Conservation (phyloP, 805 yeast genomes). For the Scheffersomyces lignosus region DNA sequence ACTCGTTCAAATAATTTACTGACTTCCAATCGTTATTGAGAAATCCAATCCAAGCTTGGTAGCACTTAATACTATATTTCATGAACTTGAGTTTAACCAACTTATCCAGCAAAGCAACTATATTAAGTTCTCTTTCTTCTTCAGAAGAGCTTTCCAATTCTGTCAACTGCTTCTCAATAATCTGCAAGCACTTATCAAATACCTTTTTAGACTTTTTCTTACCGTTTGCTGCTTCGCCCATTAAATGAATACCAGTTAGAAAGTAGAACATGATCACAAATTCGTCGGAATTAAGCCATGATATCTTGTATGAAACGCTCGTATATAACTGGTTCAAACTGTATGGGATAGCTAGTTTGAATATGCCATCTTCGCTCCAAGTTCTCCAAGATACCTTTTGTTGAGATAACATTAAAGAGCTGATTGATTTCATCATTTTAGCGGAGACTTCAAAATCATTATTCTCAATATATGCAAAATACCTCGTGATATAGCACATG, state of each 20-base stretch:
- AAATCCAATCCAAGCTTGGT: constrained; percentile 38
- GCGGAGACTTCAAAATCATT: constrained; percentile 9
- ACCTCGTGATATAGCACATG: constrained; percentile 12
- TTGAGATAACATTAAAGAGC: constrained; percentile 14
- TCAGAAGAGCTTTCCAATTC: constrained; percentile 7
- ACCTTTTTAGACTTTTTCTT: constrained; percentile 34
- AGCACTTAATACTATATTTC: constrained; percentile 28
- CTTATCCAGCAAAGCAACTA: constrained; percentile 20
- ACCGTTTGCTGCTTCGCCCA: constrained; percentile 35
- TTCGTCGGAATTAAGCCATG: constrained; percentile 46
- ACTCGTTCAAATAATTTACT: constrained; percentile 25
- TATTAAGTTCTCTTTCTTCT: constrained; percentile 12
- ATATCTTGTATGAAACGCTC: constrained; percentile 22
- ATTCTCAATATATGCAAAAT: constrained; percentile 12
- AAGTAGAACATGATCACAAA: constrained; percentile 42
- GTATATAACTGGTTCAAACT: neutral
- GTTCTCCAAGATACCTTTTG: constrained; percentile 15
- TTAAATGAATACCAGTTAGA: constrained; percentile 40
- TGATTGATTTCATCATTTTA: constrained; percentile 8
- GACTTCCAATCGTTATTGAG: constrained; percentile 23
- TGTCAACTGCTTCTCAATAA: constrained; percentile 26
- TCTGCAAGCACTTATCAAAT: constrained; percentile 34
- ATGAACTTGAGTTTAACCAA: constrained; percentile 29
- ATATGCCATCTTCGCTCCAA: constrained; percentile 20
- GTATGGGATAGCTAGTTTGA: constrained; percentile 3